phyloP scores from a whole-genome alignment of 805 yeast species.

The Teunomyces barrocoloradensis region DNA sequence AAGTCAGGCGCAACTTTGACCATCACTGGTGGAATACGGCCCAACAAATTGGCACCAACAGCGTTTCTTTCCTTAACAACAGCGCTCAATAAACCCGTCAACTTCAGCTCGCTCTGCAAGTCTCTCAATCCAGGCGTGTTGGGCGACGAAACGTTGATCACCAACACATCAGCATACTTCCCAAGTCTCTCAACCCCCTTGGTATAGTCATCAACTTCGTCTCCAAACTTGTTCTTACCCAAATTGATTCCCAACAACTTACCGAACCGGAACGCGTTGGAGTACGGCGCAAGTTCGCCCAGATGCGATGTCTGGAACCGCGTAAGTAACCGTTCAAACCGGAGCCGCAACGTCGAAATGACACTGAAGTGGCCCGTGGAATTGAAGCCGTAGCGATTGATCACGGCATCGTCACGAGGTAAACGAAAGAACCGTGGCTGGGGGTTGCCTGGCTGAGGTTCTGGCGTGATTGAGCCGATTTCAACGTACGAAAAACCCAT shows the following conservation, averaged over 20 bases:
- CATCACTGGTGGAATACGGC: conserved; percentile 68
- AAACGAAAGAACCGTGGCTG: conserved; percentile 86
- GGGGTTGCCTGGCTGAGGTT: conserved; percentile 95
- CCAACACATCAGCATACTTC: conserved; percentile 81
- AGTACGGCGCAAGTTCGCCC: conserved; percentile 20
- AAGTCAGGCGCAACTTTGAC: conserved; percentile 96
- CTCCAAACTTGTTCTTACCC: conserved; percentile 92
- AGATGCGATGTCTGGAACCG: conserved; percentile 10
- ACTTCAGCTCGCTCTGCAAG: conserved; percentile 73
- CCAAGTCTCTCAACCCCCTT: conserved; percentile 82
- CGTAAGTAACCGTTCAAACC: conserved; percentile 48
- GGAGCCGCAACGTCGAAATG: conserved; percentile 58
- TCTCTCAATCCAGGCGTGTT: conserved; percentile 94
- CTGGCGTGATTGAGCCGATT: conserved; percentile 89
- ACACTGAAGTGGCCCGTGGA: conserved; percentile 84
- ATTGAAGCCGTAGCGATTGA: conserved; percentile 93
- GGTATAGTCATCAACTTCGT: conserved; percentile 82
- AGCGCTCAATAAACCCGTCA: conserved; percentile 61
- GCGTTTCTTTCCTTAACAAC: conserved; percentile 68
- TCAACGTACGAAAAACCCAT: conserved; percentile 88
- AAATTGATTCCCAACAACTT: conserved; percentile 78
- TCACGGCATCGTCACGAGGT: conserved; percentile 82
- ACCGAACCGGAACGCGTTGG: conserved; percentile 57
- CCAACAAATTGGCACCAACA: conserved; percentile 40
- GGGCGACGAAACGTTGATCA: conserved; percentile 91